A percentile compares a stretch with the other conserved stretches of the same genome.
phyloP scores from a whole-genome alignment of 2,329 filamentous ascomycete genomes.

The Botrytis pseudocinerea region DNA sequence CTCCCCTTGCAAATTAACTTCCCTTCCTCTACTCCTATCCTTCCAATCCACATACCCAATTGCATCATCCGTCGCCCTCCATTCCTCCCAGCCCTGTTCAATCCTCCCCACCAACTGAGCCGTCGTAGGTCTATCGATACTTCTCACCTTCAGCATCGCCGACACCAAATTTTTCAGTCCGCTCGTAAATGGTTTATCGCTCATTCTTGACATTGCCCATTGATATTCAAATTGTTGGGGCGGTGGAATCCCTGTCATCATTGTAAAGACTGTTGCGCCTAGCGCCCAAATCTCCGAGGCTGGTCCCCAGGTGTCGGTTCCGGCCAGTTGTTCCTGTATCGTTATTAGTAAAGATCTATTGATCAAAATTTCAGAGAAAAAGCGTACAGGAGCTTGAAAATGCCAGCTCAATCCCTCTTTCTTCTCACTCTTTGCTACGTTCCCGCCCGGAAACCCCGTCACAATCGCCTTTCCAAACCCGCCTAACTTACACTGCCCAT shows the following conservation, averaged over 20 bases:
- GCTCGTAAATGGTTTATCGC: conserved; percentile 32
- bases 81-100: conserved; percentile 31
- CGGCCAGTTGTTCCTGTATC: conserved; percentile 35
- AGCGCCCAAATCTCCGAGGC: conserved; percentile 36
- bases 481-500: conserved; percentile 56
- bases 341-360: not conserved
- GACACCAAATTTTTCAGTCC: conserved; percentile 32
- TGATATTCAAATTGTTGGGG: conserved; percentile 31
- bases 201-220: conserved; percentile 36
- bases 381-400: conserved; percentile 11
- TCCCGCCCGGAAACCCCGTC: conserved; percentile 28
- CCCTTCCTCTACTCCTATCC: conserved; percentile 2
- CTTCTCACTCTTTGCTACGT: conserved; percentile 26
- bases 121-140: conserved; percentile 28
- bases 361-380: fast-evolving
- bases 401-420: conserved; percentile 24
- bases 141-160: conserved; percentile 32
- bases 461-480: conserved; percentile 46
- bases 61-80: conserved; percentile 34
- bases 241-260: conserved; percentile 40
- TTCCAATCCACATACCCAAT: conserved; percentile 31
- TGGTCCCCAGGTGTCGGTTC: conserved; percentile 28
- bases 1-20: conserved; percentile 4
- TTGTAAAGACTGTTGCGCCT: conserved; percentile 37
- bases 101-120: conserved; percentile 29